phyloP scores from a whole-genome alignment of 305 asterid species.

The Ajuga reptans region DNA sequence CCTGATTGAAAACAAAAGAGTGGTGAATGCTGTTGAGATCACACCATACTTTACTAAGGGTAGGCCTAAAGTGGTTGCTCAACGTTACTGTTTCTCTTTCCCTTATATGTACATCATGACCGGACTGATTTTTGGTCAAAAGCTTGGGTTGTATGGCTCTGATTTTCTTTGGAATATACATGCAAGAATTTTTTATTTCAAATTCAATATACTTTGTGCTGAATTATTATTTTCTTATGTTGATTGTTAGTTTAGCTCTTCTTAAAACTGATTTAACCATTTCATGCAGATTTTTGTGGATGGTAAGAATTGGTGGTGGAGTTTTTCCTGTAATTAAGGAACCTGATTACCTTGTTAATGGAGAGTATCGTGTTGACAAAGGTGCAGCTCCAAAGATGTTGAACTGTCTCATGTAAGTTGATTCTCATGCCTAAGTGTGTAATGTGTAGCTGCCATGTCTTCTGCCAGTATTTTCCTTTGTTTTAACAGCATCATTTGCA shows the following conservation, averaged over 20 bases:
- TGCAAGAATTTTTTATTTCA: neutral
- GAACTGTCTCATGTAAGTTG: constrained; percentile 94
- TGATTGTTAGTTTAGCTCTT: neutral
- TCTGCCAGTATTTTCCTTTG: neutral
- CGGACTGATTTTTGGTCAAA: neutral
- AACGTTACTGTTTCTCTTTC: neutral
- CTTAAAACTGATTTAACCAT: constrained; percentile 23
- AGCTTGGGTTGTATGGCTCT: neutral
- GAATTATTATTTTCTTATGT: neutral
- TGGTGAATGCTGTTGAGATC: neutral
- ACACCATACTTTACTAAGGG: neutral
- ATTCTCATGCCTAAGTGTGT: neutral
- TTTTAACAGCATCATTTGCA: neutral
- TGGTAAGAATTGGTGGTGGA: constrained; percentile 98
- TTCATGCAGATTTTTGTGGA: constrained; percentile 81
- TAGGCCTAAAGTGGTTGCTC: neutral
- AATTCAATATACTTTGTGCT: neutral
- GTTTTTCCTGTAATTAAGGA: constrained; percentile 95
- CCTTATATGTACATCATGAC: neutral
- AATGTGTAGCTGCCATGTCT: constrained; percentile 4
- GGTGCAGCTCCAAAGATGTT: constrained; percentile 98
- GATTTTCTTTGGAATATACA: neutral
- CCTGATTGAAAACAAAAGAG: neutral
- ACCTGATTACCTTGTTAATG: constrained; percentile 96
- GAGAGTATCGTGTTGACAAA: constrained; percentile 96